Evolutionary conservation across 2,329 filamentous ascomycete genomes (phyloP), one percentile per base, ranked within the genome.

Genomic region (Ophiostoma sp.): DNA sequence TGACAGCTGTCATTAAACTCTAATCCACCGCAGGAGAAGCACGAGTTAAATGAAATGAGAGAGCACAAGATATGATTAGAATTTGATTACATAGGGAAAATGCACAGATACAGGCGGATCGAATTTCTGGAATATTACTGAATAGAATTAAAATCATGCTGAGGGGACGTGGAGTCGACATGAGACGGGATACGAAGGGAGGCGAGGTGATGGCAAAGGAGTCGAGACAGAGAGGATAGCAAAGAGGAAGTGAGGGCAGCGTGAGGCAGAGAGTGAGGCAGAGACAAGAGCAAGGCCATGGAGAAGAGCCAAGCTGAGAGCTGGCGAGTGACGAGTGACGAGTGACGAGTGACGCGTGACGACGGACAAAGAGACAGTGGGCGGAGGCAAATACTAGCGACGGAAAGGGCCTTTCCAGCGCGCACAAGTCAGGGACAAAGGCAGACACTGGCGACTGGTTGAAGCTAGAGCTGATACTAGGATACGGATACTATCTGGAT

Each of bases 21-120:
- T 38, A 60, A 60, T 60, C 55, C 55, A 60, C 55, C 38, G 55
- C 55, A 60, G 55, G 55, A 38, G 14, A 60, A 58, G 55, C 55
- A 38, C 55, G 27, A 60, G 55, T 38, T 8, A 60, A 38, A 60
- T 60, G 38, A 60, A 60, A 60, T 60, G 55, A 60, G 55, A 11
- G 27, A 60, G 27, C 8, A 38, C 11, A 36, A 36, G 52, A 58
- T 27, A 58, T 58, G 49, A 55, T 18, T 60, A 60, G 55, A 60
- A 16, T 4, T 16, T 3, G 45, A 36, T 38, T 58, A 60, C 18
- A 60, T 27, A 38, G 55, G 55, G 12, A 60, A 40, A 60, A 60
- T 36, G 55, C 55, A 58, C 27, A 60, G 55, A 58, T 36, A 58
- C 52, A 38, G 55, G 27, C 27, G 27, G 38, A 27, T 38, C 16